Evolutionary conservation across 306 rosid genomes (phyloP).

Genomic region (Acmispon strigosus): DNA sequence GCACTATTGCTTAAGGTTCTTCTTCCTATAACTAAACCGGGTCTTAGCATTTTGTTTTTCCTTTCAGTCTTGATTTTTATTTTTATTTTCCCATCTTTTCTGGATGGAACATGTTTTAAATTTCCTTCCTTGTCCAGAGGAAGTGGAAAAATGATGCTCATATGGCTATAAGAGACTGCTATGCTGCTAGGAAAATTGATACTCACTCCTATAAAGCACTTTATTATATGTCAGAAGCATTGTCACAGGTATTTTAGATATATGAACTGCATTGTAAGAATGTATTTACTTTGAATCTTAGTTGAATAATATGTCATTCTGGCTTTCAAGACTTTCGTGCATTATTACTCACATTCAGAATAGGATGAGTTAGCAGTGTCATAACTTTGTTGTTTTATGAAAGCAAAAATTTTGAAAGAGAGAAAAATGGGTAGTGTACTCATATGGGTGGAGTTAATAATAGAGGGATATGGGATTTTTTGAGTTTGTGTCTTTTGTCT

Average conservation of each 20-base stretch:
- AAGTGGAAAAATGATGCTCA: slow-evolving; percentile 95
- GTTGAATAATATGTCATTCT: not conserved
- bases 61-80: not conserved
- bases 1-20: slow-evolving; percentile 77
- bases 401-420: not conserved
- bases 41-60: slow-evolving; percentile 8
- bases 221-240: slow-evolving; percentile 73
- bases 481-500: not conserved
- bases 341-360: not conserved
- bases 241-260: slow-evolving; percentile 64
- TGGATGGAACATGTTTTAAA: slow-evolving; percentile 8
- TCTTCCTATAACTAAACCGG: slow-evolving; percentile 11
- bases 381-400: not conserved
- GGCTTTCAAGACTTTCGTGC: not conserved
- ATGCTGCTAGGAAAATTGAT: slow-evolving; percentile 62
- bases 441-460: not conserved
- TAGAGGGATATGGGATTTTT: not conserved
- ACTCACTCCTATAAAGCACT: slow-evolving; percentile 56
- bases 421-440: not conserved
- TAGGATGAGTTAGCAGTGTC: not conserved
- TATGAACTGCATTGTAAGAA: slow-evolving; percentile 12
- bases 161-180: slow-evolving; percentile 88
- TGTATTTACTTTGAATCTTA: not conserved
- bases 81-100: not conserved
- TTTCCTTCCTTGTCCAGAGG: slow-evolving; percentile 45